Evolutionary conservation across 441 rosid species (phyloP).

Genomic region (Syzygium malaccense): DNA sequence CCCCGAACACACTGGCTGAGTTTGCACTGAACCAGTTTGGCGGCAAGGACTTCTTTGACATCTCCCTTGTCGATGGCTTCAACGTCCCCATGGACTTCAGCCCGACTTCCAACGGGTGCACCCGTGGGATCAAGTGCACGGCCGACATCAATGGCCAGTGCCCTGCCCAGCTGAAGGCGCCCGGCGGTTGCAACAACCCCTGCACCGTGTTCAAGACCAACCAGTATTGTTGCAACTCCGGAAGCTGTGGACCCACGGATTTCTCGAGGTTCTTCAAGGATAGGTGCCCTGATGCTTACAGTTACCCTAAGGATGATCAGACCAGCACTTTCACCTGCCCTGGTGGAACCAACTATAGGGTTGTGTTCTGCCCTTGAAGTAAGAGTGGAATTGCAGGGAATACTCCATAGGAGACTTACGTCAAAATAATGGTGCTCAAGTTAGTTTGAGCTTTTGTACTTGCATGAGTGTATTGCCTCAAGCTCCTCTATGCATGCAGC

Average conservation of each 20-base stretch:
- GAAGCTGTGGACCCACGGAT: background rate
- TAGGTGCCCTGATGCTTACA: constrained; percentile 4
- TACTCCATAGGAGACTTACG: background rate
- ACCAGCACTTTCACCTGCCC: constrained; percentile 3
- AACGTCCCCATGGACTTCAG: constrained; percentile 14
- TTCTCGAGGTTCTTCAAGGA: constrained; percentile 3
- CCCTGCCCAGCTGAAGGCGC: background rate
- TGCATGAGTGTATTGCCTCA: background rate
- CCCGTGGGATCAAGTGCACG: background rate
- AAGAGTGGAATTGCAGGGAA: background rate
- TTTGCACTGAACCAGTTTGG: background rate
- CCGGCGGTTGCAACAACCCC: constrained; percentile 3
- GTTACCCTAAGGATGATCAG: constrained; percentile 5
- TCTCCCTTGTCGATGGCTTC: constrained; percentile 9
- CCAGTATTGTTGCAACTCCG: constrained; percentile 4
- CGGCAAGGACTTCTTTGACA: constrained; percentile 3
- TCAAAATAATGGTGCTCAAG: background rate
- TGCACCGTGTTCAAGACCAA: constrained; percentile 1
- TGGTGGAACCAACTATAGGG: constrained; percentile 1
- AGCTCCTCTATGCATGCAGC: background rate
- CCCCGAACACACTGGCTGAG: background rate
- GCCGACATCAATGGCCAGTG: background rate
- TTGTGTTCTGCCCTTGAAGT: background rate
- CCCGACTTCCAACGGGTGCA: background rate
- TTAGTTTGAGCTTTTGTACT: background rate